These are phyloP conservation scores for Miamiensis avidus DNA, from an alignment of 169 alveolate genomes.

Conservation along the genomic window DNA sequence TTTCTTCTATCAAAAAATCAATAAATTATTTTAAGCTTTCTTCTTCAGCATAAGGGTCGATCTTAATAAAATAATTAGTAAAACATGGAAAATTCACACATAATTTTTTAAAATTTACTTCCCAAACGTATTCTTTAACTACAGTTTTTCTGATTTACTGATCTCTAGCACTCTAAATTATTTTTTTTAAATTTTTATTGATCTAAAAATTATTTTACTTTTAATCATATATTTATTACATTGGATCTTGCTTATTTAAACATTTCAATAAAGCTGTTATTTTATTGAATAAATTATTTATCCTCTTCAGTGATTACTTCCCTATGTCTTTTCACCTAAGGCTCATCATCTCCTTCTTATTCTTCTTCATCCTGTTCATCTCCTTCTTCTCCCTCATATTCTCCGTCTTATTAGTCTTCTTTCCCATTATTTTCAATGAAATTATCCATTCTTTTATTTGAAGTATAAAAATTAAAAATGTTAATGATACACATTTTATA, in stretches of 20 bases:
- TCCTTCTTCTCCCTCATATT: slow-evolving; percentile 8
- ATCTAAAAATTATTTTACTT: too few relatives aligned
- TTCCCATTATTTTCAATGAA: background rate
- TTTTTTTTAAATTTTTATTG: too few relatives aligned
- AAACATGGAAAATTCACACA: too few relatives aligned
- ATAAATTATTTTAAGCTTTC: slow-evolving; percentile 35
- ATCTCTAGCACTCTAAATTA: background rate
- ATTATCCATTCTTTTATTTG: background rate
- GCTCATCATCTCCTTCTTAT: slow-evolving; percentile 7
- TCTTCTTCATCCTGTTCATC: background rate
- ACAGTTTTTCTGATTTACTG: slow-evolving; percentile 26
- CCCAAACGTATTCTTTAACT: slow-evolving; percentile 34
- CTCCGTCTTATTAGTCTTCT: background rate
- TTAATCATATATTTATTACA: background rate
- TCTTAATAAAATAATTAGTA: too few relatives aligned
- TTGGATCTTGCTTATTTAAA: slow-evolving; percentile 19
- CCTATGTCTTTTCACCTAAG: background rate
- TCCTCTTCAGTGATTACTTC: slow-evolving; percentile 30
- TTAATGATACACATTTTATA: background rate
- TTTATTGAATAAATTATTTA: slow-evolving; percentile 7
- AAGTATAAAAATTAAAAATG: too few relatives aligned
- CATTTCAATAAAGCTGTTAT: slow-evolving; percentile 5
- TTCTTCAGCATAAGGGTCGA: slow-evolving; percentile 37
- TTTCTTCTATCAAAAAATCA: slow-evolving; percentile 45
- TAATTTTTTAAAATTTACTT: too few relatives aligned